phyloP scores from a whole-genome alignment of 2,329 filamentous ascomycete genomes.

The Cryphonectria carpinicola region DNA sequence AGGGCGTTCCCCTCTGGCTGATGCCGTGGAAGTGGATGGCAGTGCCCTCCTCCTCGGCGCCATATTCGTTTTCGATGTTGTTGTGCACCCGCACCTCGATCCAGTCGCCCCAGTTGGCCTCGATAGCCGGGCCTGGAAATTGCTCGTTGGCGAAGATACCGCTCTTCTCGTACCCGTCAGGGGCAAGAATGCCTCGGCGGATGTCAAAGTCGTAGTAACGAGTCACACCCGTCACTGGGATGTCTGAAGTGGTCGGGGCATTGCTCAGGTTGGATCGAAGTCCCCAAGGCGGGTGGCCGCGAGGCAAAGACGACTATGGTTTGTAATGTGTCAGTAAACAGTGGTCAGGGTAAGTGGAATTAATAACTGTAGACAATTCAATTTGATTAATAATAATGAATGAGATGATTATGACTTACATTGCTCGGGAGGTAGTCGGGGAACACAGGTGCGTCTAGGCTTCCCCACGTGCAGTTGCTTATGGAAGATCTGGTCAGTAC shows the following conservation, averaged over 20 bases:
- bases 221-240: slow-evolving; percentile 43
- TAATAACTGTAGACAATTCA: neutral
- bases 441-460: neutral
- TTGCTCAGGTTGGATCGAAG: neutral
- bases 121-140: slow-evolving; percentile 51
- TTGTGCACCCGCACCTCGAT: slow-evolving; percentile 36
- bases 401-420: neutral
- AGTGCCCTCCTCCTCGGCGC: slow-evolving; percentile 39
- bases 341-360: too few species aligned
- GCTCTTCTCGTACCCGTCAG: slow-evolving; percentile 39
- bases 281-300: neutral
- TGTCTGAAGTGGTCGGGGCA: neutral
- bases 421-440: neutral
- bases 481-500: neutral
- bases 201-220: slow-evolving; percentile 35
- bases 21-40: slow-evolving; percentile 46
- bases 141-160: slow-evolving; percentile 46
- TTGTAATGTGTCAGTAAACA: neutral
- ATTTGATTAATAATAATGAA: neutral
- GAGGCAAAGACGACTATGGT: neutral
- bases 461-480: slow-evolving; percentile 5
- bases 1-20: slow-evolving; percentile 37
- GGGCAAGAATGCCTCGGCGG: slow-evolving; percentile 33
- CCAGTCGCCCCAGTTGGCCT: slow-evolving; percentile 19
- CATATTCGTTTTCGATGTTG: slow-evolving; percentile 37